Evolutionary conservation across 2,329 filamentous ascomycete species (phyloP), one percentile per base, ranked within the genome.

Genomic region (Scedosporium aurantiacum): DNA sequence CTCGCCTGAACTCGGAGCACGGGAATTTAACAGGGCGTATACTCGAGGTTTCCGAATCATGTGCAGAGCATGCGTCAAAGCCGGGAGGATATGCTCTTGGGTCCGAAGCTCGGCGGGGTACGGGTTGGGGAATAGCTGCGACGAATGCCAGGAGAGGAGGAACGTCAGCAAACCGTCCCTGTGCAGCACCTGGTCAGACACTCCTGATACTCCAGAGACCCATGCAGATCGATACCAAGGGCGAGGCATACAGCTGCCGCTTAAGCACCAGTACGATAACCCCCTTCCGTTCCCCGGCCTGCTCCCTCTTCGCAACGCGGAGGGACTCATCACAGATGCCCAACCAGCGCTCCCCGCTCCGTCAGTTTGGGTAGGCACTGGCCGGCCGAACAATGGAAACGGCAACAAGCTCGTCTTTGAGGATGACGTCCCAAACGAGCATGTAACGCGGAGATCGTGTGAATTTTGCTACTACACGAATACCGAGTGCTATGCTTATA

Each of bases 391-490:
- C 14, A 25, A 18, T n/a, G 57, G 57, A 40, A 52, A 60, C 58
- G 58, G 58, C 8, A 3, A 0, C 21, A 52, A 60, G 28, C 1
- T 60, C 10, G 1, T 25, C 32, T 45, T 58, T 8, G 40, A 47
- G 2, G 8, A n/a, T n/a, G 10, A 21, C 23, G 25, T 6, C 10
- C 3, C 43, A 5, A 18, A 27, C 21, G 10, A 12, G 23, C 2
- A 18, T 4, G 4, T 7, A 18, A 7, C 3, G 5, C 50, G 58
- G 8, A 54, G 12, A 18, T 3, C n/a, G 4, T 61, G 60, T 18
- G 32, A 45, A 10, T 12, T 56, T 41, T 64, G 62, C 52, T 63
- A 62, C 18, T 60, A 60, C 25, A 58, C 50, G 32, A 37, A 32
- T 16, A 23, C 23, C 14, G 61, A 61, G 8, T 62, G 59, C 45